Percentiles rank a stretch among this genome's conserved stretches.
phyloP scores from a whole-genome alignment of 208 protist species.

The Crithidia brevicula region DNA sequence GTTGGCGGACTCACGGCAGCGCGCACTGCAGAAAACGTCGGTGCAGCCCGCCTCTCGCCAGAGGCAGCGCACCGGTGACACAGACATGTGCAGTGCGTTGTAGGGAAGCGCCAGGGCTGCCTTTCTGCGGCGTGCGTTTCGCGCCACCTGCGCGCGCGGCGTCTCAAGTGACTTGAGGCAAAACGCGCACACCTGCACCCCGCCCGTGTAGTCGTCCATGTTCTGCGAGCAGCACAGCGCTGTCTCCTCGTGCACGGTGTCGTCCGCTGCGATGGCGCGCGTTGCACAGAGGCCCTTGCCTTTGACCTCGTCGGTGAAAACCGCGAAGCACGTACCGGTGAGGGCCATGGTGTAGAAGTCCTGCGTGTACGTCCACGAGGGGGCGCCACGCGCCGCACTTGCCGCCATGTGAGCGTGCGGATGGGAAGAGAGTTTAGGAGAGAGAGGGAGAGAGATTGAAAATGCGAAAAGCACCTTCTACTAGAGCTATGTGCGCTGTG shows the following conservation, averaged over 20 bases:
- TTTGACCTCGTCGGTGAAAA: constrained; percentile 60
- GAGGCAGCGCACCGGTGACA: constrained; percentile 37
- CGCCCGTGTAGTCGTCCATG: constrained; percentile 53
- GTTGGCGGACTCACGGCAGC: constrained; percentile 58
- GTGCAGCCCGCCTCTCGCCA: constrained; percentile 48
- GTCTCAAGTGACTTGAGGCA: constrained; percentile 72
- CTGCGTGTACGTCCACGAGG: constrained; percentile 56
- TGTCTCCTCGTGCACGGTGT: constrained; percentile 65
- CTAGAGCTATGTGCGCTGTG: no score
- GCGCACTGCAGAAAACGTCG: constrained; percentile 58
- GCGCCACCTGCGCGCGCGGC: constrained; percentile 39
- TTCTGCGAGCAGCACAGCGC: constrained; percentile 80
- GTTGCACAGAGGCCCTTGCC: constrained; percentile 68
- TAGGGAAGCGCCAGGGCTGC: constrained; percentile 41
- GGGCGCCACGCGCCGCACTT: constrained; percentile 14
- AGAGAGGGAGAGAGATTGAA: no score
- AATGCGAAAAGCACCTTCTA: no score
- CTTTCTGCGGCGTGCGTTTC: constrained; percentile 41
- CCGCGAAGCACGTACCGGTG: constrained; percentile 39
- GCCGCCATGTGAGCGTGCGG: background rate
- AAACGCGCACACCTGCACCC: constrained; percentile 52
- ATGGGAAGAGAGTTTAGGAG: background rate
- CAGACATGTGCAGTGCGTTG: constrained; percentile 24
- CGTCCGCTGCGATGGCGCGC: constrained; percentile 33
- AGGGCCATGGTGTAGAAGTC: constrained; percentile 45